phyloP scores from a whole-genome alignment of 2,329 filamentous ascomycete genomes.

The Colletotrichum lupini region DNA sequence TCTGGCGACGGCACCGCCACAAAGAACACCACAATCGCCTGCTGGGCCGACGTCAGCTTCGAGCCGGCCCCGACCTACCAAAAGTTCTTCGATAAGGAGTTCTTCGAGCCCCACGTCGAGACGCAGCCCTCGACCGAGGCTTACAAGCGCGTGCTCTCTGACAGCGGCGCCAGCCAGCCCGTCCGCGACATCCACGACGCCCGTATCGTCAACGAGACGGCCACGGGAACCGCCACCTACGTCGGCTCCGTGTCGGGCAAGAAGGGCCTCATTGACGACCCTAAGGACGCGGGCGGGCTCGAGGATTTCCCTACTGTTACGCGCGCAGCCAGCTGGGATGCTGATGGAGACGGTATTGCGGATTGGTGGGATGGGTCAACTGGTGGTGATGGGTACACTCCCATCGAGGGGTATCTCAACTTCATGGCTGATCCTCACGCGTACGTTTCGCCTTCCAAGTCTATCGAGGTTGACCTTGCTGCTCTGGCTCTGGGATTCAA shows the following conservation, averaged over 20 bases:
- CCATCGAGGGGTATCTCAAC: constrained; percentile 47
- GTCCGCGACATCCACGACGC: constrained; percentile 45
- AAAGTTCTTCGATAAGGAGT: constrained; percentile 42
- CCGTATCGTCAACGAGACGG: constrained; percentile 46
- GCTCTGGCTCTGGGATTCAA: constrained; percentile 40
- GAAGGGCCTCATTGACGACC: constrained; percentile 47
- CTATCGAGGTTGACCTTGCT: constrained; percentile 41
- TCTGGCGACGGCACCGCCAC: constrained; percentile 39
- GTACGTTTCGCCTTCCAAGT: constrained; percentile 41
- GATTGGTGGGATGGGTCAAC: constrained; percentile 49
- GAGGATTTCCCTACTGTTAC: constrained; percentile 44
- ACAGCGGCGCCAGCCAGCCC: constrained; percentile 45
- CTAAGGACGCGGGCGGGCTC: constrained; percentile 45
- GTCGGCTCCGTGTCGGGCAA: constrained; percentile 43
- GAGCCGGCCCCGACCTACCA: constrained; percentile 42
- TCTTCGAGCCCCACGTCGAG: constrained; percentile 44
- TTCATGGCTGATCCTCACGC: constrained; percentile 48
- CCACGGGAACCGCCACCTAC: constrained; percentile 43
- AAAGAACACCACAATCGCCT: constrained; percentile 40
- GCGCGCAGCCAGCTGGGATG: constrained; percentile 44
- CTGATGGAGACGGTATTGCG: constrained; percentile 46
- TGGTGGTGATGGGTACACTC: constrained; percentile 44
- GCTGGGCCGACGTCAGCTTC: constrained; percentile 45
- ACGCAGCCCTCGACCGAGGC: constrained; percentile 46
- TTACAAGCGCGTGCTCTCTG: constrained; percentile 48